Evolutionary conservation across 768 basidiomycete genomes (phyloP), one percentile per base, ranked within the genome.

Genomic region (Russula earlei): DNA sequence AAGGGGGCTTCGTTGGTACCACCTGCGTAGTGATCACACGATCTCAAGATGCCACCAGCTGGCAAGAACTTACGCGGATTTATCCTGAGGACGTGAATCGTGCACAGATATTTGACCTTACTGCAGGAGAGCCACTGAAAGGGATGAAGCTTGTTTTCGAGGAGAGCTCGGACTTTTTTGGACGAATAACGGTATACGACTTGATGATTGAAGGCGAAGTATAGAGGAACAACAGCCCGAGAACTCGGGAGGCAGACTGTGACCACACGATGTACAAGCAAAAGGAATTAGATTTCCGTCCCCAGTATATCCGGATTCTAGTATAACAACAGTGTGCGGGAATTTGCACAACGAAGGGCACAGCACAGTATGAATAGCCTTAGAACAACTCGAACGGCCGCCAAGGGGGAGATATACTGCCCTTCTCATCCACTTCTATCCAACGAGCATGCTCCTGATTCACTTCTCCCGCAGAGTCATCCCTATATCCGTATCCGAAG

Each of bases 91-190:
- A 92, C 64, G 82, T 85, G 54, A 91, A 92, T 65, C 74, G 83
- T 43, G 74, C 74, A 29, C 90, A 92, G 67, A 65, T 62, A 7
- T 92, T 92, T 62, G 77, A 81, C 52, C 66, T 91, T 11, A 40
- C 54, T 12, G 38, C 65, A 14, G 53, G 37, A 9, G 56, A 59
- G 2, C 37, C 55, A 10, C 69, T 83, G 15, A 68, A 62, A 54
- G 71, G 74, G 17, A 56, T 91, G 60, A 85, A 79, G 67, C 67
- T 92, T 12, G 72, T 86, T 5, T 91, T 92, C 58, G 83, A 87
- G 62, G 77, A 81, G 66, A 87, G 87, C 66, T 90, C 89, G 19
- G 89, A 91, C 69, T 86, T 91, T 64, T 91, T 90, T 65, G 89
- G 89, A 51, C 77, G 88, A 68, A 76, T 90, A 42, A 87, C 80